Conservation (phyloP, 768 basidiomycete genomes). For the Sistotremastrum niveocremeum region DNA sequence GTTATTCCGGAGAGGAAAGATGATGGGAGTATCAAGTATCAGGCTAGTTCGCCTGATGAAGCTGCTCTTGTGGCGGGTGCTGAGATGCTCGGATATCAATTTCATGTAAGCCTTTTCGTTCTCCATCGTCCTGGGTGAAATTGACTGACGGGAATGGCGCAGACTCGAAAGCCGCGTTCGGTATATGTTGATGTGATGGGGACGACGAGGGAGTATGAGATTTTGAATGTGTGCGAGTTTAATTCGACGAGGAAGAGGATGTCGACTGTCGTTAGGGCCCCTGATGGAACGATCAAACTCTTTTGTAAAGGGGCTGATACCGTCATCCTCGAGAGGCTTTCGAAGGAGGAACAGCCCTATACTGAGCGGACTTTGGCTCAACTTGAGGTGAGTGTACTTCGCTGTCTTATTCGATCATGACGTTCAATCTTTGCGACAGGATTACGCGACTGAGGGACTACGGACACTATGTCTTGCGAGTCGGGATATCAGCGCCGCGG, state of each 20-base stretch:
- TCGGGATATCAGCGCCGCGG: conserved; percentile 81
- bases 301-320: conserved; percentile 98
- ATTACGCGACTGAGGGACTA: conserved; percentile 93
- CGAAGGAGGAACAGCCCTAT: conserved; percentile 59
- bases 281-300: conserved; percentile 85
- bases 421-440: conserved; percentile 36
- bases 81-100: conserved; percentile 82
- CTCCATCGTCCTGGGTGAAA: neutral
- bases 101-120: conserved; percentile 55
- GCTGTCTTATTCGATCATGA: neutral
- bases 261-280: conserved; percentile 84
- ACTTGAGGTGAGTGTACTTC: conserved; percentile 54
- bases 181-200: conserved; percentile 80
- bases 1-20: conserved; percentile 89
- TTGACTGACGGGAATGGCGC: conserved; percentile 1
- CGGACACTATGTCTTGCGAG: conserved; percentile 94
- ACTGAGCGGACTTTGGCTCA: conserved; percentile 80
- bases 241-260: conserved; percentile 96
- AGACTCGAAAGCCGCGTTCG: conserved; percentile 94
- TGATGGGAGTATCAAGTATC: conserved; percentile 78
- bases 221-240: conserved; percentile 97
- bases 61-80: conserved; percentile 93
- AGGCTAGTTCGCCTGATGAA: conserved; percentile 96
- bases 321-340: conserved; percentile 88
- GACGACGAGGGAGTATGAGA: conserved; percentile 63